Conservation (phyloP, 768 basidiomycete species). For the Sporobolomyces pararoseus region DNA sequence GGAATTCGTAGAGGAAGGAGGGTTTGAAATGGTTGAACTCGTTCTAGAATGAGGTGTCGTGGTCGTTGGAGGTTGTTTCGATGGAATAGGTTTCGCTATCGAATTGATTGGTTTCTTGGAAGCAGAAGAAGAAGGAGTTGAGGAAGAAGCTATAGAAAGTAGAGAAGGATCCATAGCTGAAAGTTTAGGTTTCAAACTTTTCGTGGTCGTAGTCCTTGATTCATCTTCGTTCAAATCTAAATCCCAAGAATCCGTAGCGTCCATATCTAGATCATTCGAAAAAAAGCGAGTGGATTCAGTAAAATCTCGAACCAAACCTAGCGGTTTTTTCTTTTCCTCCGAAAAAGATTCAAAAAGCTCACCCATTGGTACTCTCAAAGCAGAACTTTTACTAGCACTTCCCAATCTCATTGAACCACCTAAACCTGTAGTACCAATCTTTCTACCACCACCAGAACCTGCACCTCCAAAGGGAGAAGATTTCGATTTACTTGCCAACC, state of each 20-base stretch:
- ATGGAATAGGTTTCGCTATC: neutral
- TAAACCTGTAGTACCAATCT: too few species aligned
- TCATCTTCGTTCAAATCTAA: conserved; percentile 19
- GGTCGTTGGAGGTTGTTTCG: neutral
- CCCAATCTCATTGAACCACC: conserved; percentile 33
- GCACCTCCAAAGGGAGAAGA: neutral
- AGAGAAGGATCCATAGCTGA: neutral
- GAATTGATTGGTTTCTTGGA: too few species aligned
- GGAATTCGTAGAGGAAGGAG: conserved; percentile 15
- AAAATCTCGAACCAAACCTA: too few species aligned
- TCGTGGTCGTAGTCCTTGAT: neutral
- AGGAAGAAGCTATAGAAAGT: neutral
- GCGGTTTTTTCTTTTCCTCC: too few species aligned
- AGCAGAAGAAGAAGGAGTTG: neutral
- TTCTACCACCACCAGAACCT: too few species aligned
- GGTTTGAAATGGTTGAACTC: neutral
- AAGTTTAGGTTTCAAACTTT: conserved; percentile 11
- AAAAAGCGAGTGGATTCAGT: too few species aligned
- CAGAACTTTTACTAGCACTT: conserved; percentile 18
- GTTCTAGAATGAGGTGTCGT: neutral
- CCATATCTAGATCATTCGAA: conserved; percentile 24
- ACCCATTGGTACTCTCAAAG: conserved; percentile 25
- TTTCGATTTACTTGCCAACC: conserved; percentile 1
- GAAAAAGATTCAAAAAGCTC: neutral
- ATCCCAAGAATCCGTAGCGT: conserved; percentile 38